Evolutionary conservation across 164 flowering plant species (phyloP).

Genomic region (Cinnamomum micranthum): DNA sequence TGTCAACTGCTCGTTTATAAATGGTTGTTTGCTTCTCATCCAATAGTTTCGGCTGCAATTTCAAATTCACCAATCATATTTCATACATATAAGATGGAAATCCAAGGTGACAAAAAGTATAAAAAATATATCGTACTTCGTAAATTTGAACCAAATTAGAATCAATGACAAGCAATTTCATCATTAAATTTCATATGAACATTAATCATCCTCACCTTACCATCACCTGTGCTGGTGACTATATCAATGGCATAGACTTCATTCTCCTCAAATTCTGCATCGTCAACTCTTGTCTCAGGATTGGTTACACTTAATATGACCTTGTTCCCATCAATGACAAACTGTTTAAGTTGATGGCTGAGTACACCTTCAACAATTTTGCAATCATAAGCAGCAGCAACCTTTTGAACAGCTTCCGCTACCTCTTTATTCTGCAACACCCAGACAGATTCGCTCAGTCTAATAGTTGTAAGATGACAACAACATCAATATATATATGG

Average conservation of each 20-base stretch:
- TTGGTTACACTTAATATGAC: constrained; percentile 61
- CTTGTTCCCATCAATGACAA: constrained; percentile 97
- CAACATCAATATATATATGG: background rate
- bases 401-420: constrained; percentile 89
- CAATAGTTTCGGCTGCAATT: constrained; percentile 79
- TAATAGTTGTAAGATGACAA: background rate
- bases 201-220: constrained; percentile 49
- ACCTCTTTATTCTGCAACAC: constrained; percentile 82
- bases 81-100: background rate
- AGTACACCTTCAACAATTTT: constrained; percentile 93
- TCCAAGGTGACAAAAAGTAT: background rate
- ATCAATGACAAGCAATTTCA: no score
- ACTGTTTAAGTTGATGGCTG: constrained; percentile 82
- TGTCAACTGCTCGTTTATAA: constrained; percentile 88
- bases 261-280: constrained; percentile 91
- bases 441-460: background rate
- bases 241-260: constrained; percentile 87
- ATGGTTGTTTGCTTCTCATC: constrained; percentile 93
- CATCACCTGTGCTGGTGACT: constrained; percentile 85
- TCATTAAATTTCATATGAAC: no score
- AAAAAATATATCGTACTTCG: no score
- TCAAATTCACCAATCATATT: background rate
- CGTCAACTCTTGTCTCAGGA: constrained; percentile 86
- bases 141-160: background rate
- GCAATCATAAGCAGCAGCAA: constrained; percentile 95